Evolutionary conservation across 768 basidiomycete species (phyloP), one percentile per base, ranked within the genome.

Genomic region (Serendipita vermifera): DNA sequence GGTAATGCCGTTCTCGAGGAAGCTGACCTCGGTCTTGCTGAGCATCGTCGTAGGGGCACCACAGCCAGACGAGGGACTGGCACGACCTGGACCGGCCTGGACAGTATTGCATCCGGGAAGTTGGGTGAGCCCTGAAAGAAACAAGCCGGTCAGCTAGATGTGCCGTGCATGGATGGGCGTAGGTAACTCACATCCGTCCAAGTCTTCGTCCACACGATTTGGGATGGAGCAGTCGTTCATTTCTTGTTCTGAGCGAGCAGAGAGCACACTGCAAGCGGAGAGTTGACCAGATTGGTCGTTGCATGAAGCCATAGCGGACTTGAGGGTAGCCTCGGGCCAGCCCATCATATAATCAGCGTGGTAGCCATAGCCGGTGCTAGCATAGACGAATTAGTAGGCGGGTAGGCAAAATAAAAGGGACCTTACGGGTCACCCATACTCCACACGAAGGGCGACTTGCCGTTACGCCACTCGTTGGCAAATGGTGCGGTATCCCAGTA

Each of bases 271-370:
- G 54, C 58, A 58, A n/a, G 54, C 40, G 24, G 14, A 13, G 22
- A 43, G 20, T 22, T 54, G 33, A 7, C 57, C 57, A 27, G 39
- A 54, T 6, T 56, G 54, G 31, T 58, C 55, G 38, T 22, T 58
- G 33, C 58, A 58, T n/a, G 29, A 27, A 7, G 29, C 17, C 58
- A 58, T 58, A 13, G 58, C 58, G 6, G 24, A 14, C 20, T 55
- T 22, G 29, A 58, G 40, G 15, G 32, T 24, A 17, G 29, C 35
- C 38, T 55, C 55, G 5, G 54, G 58, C 58, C 58, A 58, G 0
- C 58, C 58, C 58, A 58, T 58, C 58, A 57, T 57, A 24, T 58
- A 58, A 27, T 58, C 58, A 2, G 58, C 54, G 33, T 58, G 58
- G 31, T 55, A 58, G 13, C 58, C 58, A 39, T 55, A 58, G n/a